Evolutionary conservation across 495 filamentous ascomycete species (phyloP).

Genomic region (Chaetomium tenue): DNA sequence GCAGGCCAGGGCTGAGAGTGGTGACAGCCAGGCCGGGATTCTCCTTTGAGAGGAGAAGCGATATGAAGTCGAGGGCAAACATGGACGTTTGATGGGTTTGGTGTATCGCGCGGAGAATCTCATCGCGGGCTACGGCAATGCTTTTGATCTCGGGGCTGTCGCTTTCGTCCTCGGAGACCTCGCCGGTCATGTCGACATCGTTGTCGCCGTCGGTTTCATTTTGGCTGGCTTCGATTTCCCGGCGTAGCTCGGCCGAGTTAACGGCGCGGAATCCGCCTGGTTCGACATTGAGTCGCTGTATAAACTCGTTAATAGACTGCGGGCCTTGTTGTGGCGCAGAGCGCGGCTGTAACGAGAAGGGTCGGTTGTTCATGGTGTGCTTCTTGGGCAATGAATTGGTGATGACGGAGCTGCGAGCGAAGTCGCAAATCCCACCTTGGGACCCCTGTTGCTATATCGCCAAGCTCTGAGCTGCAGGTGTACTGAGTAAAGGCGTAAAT

Average conservation of each 20-base stretch:
- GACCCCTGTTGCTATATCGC: not conserved
- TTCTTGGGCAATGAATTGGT: not conserved
- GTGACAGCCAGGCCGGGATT: constrained; percentile 61
- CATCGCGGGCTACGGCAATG: constrained; percentile 47
- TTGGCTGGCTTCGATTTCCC: constrained; percentile 54
- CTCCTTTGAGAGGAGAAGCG: constrained; percentile 78
- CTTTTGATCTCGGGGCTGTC: constrained; percentile 42
- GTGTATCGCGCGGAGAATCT: constrained; percentile 55
- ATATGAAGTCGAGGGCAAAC: constrained; percentile 69
- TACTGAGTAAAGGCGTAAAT: too few species aligned
- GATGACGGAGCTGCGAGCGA: not conserved
- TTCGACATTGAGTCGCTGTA: constrained; percentile 69
- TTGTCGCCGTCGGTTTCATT: constrained; percentile 30
- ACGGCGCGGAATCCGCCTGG: constrained; percentile 71
- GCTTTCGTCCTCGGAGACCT: constrained; percentile 38
- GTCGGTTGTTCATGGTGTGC: constrained; percentile 44
- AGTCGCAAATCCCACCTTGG: constrained; percentile 3
- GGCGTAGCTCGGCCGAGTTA: constrained; percentile 59
- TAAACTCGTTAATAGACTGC: constrained; percentile 66
- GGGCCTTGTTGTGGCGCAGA: constrained; percentile 53
- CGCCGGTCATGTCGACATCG: constrained; percentile 32
- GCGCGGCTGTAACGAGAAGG: constrained; percentile 65
- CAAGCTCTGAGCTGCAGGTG: not conserved
- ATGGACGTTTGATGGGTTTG: constrained; percentile 32
- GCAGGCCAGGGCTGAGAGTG: constrained; percentile 68